Conservation (phyloP, 306 rosid species). For the Citrullus mucosospermus region DNA sequence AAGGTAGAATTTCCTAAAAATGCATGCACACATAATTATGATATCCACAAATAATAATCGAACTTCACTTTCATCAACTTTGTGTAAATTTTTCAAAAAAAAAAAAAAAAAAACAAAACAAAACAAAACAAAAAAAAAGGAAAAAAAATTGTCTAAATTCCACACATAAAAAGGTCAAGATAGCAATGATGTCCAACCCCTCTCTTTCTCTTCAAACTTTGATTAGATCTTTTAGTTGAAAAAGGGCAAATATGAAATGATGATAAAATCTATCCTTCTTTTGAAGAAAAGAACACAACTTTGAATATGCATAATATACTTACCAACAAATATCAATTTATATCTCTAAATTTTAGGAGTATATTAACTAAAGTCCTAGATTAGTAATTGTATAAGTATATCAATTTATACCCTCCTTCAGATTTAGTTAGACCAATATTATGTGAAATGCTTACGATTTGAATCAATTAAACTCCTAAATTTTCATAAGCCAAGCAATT, state of each 20-base stretch:
- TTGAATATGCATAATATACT: background rate
- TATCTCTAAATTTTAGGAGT: too few relatives aligned
- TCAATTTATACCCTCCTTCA: too few relatives aligned
- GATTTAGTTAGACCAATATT: too few relatives aligned
- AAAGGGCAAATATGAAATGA: background rate
- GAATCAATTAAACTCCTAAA: too few relatives aligned
- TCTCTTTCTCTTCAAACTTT: background rate
- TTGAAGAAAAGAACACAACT: background rate
- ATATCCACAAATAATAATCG: background rate
- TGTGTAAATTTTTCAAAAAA: background rate
- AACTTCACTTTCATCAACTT: background rate
- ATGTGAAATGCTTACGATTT: too few relatives aligned
- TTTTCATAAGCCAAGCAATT: too few relatives aligned
- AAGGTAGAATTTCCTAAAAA: background rate
- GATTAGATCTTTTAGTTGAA: background rate
- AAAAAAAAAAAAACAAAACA: too few relatives aligned
- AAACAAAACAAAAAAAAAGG: too few relatives aligned
- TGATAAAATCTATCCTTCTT: background rate
- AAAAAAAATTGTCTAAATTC: background rate
- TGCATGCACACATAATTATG: background rate
- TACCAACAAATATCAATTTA: too few relatives aligned
- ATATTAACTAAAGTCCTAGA: too few relatives aligned
- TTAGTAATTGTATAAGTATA: too few relatives aligned
- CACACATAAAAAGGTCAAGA: background rate
- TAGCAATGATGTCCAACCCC: background rate